Conservation (phyloP, 345 rosid genomes). For the Abelmoschus esculentus region DNA sequence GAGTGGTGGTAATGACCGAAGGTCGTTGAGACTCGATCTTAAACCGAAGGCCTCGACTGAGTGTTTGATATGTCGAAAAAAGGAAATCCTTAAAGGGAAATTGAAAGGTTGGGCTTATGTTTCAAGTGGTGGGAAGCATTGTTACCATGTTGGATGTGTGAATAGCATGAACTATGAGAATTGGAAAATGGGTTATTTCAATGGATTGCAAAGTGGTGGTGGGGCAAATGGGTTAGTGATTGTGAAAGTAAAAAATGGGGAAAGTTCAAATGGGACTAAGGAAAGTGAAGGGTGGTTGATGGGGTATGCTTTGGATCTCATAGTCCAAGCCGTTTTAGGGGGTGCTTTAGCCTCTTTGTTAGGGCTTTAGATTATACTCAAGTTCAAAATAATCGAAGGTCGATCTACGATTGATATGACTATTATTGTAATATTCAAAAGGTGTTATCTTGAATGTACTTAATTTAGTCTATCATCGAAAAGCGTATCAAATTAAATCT, state of each 20-base stretch:
- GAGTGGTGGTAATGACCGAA: background rate
- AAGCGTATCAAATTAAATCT: too few species aligned
- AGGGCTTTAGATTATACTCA: background rate
- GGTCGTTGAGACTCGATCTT: background rate
- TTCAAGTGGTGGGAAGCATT: background rate
- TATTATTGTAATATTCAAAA: too few species aligned
- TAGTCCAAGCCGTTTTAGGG: background rate
- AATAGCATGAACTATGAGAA: background rate
- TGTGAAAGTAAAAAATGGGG: background rate
- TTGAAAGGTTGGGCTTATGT: constrained; percentile 3
- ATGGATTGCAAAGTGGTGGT: background rate
- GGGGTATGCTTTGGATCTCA: background rate
- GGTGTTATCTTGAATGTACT: too few species aligned
- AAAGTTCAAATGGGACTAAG: background rate
- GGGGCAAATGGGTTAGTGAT: background rate
- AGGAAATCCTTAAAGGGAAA: background rate
- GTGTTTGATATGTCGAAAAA: background rate
- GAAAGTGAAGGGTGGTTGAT: background rate
- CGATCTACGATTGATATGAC: too few species aligned
- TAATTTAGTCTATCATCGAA: too few species aligned
- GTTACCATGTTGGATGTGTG: constrained; percentile 8
- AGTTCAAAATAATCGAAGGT: too few species aligned
- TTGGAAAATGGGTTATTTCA: constrained; percentile 1
- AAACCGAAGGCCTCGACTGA: background rate
- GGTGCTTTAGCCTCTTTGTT: background rate